Evolutionary conservation across 2,329 filamentous ascomycete genomes (phyloP), one percentile per base, ranked within the genome.

Genomic region (Pseudocercospora cruenta): DNA sequence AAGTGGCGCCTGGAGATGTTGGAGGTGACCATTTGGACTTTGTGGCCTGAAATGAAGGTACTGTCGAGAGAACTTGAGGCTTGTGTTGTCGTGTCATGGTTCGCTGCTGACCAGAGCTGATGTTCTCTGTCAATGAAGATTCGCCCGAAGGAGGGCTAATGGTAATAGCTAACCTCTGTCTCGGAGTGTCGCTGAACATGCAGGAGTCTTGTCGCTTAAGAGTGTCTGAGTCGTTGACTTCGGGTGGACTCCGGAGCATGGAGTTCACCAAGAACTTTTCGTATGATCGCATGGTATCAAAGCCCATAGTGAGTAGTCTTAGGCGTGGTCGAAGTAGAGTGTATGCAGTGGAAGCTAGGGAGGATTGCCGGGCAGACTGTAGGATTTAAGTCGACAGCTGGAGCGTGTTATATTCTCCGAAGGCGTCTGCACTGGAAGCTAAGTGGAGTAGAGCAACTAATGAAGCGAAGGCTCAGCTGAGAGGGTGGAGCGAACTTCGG

Each of bases 21-120:
- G 75, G 74, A 19, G 75, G 75, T 36, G 74, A 76, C 75, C 75
- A 77, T 57, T 67, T 67, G 22, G 73, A 69, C 31, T 71, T 74
- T 9, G 73, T 70, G 31, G 68, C 60, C 43, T 72, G 69, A 59
- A 77, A 77, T 1, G 72, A 62, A 21, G 74, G 75, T 53, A 54
- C 61, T 24, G 57, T 61, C 10, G 67, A 65, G n/a, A 72, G 63
- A 12, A 68, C 69, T 33, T 65, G 55, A n/a, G 70, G 68, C 53
- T 66, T 70, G 65, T 69, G 58, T 49, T 19, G 45, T 31, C 66
- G 68, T 43, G 64, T 59, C 36, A 67, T 66, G n/a, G 62, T 65
- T 54, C 65, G 54, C 31, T 61, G 58, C 24, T 64, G 45, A 36
- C 64, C 62, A 55, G 60, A 60, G 62, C 33, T 22, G n/a, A 60